Conservation (phyloP, 2,329 filamentous ascomycete genomes). For the Fulvia fulva region DNA sequence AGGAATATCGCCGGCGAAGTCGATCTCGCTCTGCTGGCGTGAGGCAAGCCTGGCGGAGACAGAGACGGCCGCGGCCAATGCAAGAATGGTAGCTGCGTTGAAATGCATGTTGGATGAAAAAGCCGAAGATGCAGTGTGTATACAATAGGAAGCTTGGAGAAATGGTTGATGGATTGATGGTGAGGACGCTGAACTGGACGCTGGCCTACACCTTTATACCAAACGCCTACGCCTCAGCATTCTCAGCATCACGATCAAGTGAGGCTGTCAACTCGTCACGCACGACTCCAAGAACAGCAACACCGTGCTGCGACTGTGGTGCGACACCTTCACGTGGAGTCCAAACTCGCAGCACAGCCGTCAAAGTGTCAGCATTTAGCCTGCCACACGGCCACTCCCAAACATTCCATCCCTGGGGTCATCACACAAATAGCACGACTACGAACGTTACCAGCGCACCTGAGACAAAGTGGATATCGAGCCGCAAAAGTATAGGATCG, state of each 20-base stretch:
- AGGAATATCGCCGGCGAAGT: background rate
- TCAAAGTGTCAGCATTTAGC: background rate
- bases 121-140: background rate
- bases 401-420: too few species aligned
- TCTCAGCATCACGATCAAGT: background rate
- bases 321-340: background rate
- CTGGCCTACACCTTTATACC: background rate
- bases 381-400: background rate
- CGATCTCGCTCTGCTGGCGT: background rate
- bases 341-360: background rate
- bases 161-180: background rate
- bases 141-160: background rate
- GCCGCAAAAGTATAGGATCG: background rate
- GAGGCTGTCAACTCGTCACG: background rate
- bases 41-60: background rate
- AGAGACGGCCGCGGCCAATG: background rate
- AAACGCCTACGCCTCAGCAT: background rate
- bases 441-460: background rate
- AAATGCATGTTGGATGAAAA: background rate
- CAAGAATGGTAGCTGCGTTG: background rate
- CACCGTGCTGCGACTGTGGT: background rate
- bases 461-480: background rate
- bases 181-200: background rate
- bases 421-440: too few species aligned
- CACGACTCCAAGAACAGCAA: background rate